A percentile compares a stretch with the other conserved stretches of the same genome.
phyloP scores from a whole-genome alignment of 768 basidiomycete genomes.

The Paxillus involutus region DNA sequence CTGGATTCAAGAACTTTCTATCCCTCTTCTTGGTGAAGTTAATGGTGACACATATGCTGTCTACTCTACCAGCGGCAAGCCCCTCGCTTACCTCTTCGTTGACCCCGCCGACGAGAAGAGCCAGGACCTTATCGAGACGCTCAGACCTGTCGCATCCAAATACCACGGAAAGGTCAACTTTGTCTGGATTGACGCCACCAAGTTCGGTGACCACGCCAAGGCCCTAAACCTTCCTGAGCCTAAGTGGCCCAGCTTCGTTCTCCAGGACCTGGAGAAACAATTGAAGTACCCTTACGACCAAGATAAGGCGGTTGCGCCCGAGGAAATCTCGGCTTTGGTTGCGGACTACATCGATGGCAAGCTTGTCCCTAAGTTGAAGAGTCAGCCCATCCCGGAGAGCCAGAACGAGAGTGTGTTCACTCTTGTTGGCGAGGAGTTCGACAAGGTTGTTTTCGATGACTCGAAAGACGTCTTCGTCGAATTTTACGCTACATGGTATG shows the following conservation, averaged over 20 bases:
- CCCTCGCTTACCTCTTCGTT: slow-evolving; percentile 93
- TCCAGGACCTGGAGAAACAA: slow-evolving; percentile 82
- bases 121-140: slow-evolving; percentile 59
- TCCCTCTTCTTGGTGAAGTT: slow-evolving; percentile 91
- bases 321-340: slow-evolving; percentile 59
- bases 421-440: slow-evolving; percentile 88
- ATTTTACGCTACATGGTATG: slow-evolving; percentile 95
- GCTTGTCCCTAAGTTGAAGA: slow-evolving; percentile 85
- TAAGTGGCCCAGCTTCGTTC: slow-evolving; percentile 92
- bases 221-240: slow-evolving; percentile 83
- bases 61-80: slow-evolving; percentile 81
- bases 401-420: slow-evolving; percentile 83
- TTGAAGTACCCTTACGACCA: slow-evolving; percentile 90
- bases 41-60: slow-evolving; percentile 88
- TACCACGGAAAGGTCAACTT: slow-evolving; percentile 92
- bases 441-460: slow-evolving; percentile 82
- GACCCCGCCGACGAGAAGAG: slow-evolving; percentile 72
- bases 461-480: slow-evolving; percentile 94
- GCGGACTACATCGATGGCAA: slow-evolving; percentile 67
- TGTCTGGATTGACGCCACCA: slow-evolving; percentile 96
- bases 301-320: slow-evolving; percentile 55
- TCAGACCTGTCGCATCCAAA: slow-evolving; percentile 77
- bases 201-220: slow-evolving; percentile 95
- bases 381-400: slow-evolving; percentile 76
- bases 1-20: slow-evolving; percentile 81